Base-by-base conservation (phyloP, 2,329 filamentous ascomycete genomes). In the Botryotinia calthae region DNA sequence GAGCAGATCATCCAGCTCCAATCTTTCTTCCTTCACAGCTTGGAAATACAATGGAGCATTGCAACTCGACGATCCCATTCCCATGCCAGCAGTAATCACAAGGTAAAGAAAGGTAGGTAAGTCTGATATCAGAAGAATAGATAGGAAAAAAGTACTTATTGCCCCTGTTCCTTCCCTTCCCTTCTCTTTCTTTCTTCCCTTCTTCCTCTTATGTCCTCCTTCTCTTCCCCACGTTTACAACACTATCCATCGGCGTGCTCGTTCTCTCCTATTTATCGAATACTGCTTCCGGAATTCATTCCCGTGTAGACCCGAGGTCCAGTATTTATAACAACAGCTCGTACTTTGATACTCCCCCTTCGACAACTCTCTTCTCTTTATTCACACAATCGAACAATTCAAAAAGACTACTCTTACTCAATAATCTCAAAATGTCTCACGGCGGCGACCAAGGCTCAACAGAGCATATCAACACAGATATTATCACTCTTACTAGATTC, bases 391-490 rank as follows among this genome's bases (percentile, higher is more conserved):
- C 42, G 34, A 72, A 25, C 42, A 72, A 63, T 59, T 48, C 40
- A 48, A 61, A 34, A 34, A 71, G 34, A 48, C 59, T 46, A 42
- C 63, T 67, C 31, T n/a, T 58, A 37, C 31, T 58, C n/a, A 72
- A 74, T 48, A 59, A 40, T 58, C 44, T 72, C 76, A 77, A 73
- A 70, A 79, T 79, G 78, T 73, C 76, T 68, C 62, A 73, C 71
- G 77, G 75, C 74, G 74, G 74, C 12, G 71, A 70, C 58, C 73
- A 72, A 54, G 73, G 76, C 67, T 76, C 89, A 78, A 86, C 87
- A 78, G 94, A 97, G 85, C 91, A 92, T 82, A 90, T 99, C 85
- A 98, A 98, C 87, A 97, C 93, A 75, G 90, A 98, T 83, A 98
- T 99, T 81, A 88, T 98, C 81, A 98, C 96, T 72, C 90, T 99